Evolutionary conservation across 2,329 filamentous ascomycete genomes (phyloP).

Genomic region (Camptophora hylomeconis): DNA sequence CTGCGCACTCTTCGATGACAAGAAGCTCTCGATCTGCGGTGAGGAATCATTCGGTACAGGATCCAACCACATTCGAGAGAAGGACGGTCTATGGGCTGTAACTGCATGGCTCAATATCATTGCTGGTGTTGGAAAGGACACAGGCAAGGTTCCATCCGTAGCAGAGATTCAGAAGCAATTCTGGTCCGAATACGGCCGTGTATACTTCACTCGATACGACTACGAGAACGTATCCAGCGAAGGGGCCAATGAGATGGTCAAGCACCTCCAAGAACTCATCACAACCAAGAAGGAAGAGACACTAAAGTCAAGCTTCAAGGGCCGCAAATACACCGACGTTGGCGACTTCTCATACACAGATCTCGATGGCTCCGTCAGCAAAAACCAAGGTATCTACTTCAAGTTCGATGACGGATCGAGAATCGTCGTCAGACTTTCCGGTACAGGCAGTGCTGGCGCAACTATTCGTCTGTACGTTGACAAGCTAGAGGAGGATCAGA

Average conservation of each 20-base stretch:
- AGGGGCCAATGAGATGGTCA: conserved; percentile 80
- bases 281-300: conserved; percentile 57
- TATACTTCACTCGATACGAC: conserved; percentile 98
- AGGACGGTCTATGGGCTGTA: conserved; percentile 95
- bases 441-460: conserved; percentile 86
- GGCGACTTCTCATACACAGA: conserved; percentile 98
- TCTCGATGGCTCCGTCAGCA: conserved; percentile 88
- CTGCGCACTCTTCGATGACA: conserved; percentile 84
- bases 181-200: conserved; percentile 91
- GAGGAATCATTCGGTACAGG: conserved; percentile 98
- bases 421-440: conserved; percentile 87
- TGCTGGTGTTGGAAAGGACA: conserved; percentile 77
- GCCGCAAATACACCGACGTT: conserved; percentile 74
- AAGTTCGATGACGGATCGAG: conserved; percentile 90
- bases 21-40: conserved; percentile 96
- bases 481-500: conserved; percentile 75
- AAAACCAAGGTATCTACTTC: conserved; percentile 91
- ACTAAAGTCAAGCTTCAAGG: conserved; percentile 67
- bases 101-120: conserved; percentile 99
- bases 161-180: conserved; percentile 94
- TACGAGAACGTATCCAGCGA: conserved; percentile 91
- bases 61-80: conserved; percentile 97
- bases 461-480: conserved; percentile 96
- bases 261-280: conserved; percentile 66
- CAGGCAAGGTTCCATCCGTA: conserved; percentile 58